phyloP scores from a whole-genome alignment of 768 basidiomycete genomes.

The Wakefieldia striispora region DNA sequence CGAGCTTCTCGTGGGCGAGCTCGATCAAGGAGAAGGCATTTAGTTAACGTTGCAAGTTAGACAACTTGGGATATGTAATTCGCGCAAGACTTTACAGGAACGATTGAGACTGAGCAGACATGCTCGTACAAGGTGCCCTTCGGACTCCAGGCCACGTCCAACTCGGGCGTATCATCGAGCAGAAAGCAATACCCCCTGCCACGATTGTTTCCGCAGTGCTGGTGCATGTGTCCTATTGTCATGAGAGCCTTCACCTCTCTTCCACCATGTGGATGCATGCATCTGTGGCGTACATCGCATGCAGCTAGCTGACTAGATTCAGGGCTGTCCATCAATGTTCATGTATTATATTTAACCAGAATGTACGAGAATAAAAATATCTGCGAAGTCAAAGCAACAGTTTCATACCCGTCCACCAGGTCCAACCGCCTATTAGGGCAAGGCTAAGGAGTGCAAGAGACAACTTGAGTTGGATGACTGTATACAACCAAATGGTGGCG shows the following conservation, averaged over 20 bases:
- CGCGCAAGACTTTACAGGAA: not conserved
- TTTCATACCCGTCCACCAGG: constrained; percentile 62
- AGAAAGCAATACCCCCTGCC: constrained; percentile 39
- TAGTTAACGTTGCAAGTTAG: constrained; percentile 22
- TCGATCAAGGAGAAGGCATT: constrained; percentile 63
- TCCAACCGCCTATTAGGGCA: constrained; percentile 48
- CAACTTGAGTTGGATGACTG: constrained; percentile 67
- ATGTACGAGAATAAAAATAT: not conserved
- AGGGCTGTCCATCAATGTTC: not conserved
- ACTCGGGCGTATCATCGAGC: constrained; percentile 78
- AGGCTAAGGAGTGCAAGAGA: constrained; percentile 59
- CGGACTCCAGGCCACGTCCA: constrained; percentile 59
- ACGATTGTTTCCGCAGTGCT: not conserved
- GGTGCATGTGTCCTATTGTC: not conserved
- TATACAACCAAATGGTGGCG: constrained; percentile 76
- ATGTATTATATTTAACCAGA: not conserved
- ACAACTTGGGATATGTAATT: constrained; percentile 2
- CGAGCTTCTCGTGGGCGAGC: constrained; percentile 54
- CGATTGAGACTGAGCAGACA: not conserved
- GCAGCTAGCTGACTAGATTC: not conserved
- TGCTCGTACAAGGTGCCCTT: constrained; percentile 80
- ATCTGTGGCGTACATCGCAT: constrained; percentile 12
- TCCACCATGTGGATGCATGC: not conserved
- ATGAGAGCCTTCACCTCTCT: not conserved
- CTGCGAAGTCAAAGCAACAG: constrained; percentile 30